phyloP scores from a whole-genome alignment of 106 monocot genomes.

The Posidonia australis region DNA sequence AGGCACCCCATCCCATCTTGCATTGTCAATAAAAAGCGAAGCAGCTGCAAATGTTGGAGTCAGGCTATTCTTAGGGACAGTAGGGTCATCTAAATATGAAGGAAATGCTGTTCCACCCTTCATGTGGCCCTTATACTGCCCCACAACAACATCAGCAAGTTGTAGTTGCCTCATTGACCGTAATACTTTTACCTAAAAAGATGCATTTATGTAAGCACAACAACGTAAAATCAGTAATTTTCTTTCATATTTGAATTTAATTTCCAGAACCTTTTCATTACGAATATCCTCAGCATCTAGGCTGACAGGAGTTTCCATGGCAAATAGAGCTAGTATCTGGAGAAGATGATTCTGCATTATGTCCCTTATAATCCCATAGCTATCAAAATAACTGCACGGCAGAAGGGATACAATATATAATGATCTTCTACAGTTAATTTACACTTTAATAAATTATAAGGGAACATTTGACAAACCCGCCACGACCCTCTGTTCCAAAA shows the following conservation, averaged over 20 bases:
- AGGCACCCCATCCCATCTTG: constrained; percentile 90
- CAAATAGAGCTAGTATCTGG: constrained; percentile 74
- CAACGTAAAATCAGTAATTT: neutral
- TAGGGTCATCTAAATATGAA: constrained; percentile 58
- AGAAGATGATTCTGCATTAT: constrained; percentile 93
- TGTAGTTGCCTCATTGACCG: constrained; percentile 59
- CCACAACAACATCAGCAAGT: constrained; percentile 64
- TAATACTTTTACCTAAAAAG: constrained; percentile 61
- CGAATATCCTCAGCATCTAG: constrained; percentile 77
- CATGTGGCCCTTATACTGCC: constrained; percentile 72
- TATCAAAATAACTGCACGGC: constrained; percentile 67
- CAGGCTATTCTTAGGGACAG: constrained; percentile 57
- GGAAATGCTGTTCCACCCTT: constrained; percentile 55
- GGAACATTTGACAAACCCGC: constrained; percentile 45
- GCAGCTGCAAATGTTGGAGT: constrained; percentile 85
- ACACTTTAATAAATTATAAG: neutral
- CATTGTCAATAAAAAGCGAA: constrained; percentile 75
- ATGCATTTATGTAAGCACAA: neutral
- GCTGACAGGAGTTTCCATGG: constrained; percentile 86
- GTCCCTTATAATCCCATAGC: constrained; percentile 81
- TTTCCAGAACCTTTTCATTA: constrained; percentile 58
- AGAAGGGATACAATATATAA: neutral
- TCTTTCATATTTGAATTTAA: neutral
- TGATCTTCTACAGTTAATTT: neutral
- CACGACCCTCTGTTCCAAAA: constrained; percentile 84